Percentiles rank a stretch among this genome's conserved stretches.
Conservation (phyloP, 331 rosid species). For the Malus hybrid region DNA sequence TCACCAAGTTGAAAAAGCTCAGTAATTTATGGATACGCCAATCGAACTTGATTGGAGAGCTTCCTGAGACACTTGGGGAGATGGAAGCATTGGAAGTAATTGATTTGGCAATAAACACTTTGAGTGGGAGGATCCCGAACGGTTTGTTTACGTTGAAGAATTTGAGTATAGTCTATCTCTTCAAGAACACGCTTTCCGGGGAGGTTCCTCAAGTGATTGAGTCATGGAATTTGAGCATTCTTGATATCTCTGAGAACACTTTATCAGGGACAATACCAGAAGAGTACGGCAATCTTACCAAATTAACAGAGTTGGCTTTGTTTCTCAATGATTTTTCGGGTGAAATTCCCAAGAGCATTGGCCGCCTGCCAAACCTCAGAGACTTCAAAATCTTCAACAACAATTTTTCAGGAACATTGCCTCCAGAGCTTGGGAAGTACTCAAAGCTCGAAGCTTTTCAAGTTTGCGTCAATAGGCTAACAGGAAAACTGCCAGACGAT, state of each 20-base stretch:
- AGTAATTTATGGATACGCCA: slow-evolving; percentile 20
- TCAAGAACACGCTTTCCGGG: slow-evolving; percentile 37
- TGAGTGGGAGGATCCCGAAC: slow-evolving; percentile 46
- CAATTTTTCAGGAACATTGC: slow-evolving; percentile 50
- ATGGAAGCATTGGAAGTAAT: slow-evolving; percentile 39
- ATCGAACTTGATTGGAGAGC: slow-evolving; percentile 36
- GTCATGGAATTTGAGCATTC: slow-evolving; percentile 23
- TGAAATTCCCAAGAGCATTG: slow-evolving; percentile 49
- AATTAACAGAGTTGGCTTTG: slow-evolving; percentile 35
- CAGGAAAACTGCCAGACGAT: slow-evolving; percentile 50
- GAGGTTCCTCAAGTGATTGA: slow-evolving; percentile 46
- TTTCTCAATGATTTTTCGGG: slow-evolving; percentile 37
- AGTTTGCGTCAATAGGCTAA: slow-evolving; percentile 33
- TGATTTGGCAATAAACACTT: slow-evolving; percentile 28
- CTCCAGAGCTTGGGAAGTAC: slow-evolving; percentile 49
- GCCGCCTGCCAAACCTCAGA: slow-evolving; percentile 38
- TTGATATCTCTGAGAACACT: slow-evolving; percentile 44
- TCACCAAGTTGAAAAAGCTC: slow-evolving; percentile 48
- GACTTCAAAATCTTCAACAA: slow-evolving; percentile 30
- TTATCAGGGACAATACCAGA: slow-evolving; percentile 54
- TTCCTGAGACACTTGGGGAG: slow-evolving; percentile 46
- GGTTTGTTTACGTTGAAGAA: slow-evolving; percentile 41
- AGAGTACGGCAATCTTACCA: slow-evolving; percentile 49
- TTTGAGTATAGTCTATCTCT: slow-evolving; percentile 38
- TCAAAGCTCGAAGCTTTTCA: slow-evolving; percentile 36